phyloP scores from a whole-genome alignment of 2,329 filamentous ascomycete genomes.

The Capronia coronata region DNA sequence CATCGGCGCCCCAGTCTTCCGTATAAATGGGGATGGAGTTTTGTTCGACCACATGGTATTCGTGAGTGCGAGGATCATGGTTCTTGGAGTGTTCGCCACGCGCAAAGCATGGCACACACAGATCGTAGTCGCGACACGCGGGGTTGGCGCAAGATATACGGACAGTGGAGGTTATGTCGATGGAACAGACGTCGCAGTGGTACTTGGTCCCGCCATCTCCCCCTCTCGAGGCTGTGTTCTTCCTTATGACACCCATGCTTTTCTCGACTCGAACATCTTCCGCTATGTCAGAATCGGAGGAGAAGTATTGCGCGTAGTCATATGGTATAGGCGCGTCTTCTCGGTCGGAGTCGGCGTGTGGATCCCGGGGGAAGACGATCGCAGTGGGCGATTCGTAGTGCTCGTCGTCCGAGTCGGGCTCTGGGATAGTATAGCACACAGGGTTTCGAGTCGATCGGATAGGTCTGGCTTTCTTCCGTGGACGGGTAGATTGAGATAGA shows the following conservation, averaged over 20 bases:
- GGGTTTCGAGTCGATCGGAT: conserved; percentile 14
- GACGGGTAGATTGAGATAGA: conserved; percentile 1
- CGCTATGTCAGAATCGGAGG: conserved; percentile 32
- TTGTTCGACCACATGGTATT: conserved; percentile 92
- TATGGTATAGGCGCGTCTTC: conserved; percentile 20
- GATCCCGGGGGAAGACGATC: conserved; percentile 6
- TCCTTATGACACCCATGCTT: conserved; percentile 86
- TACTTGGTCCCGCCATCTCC: conserved; percentile 90
- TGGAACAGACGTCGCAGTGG: conserved; percentile 93
- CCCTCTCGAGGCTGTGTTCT: conserved; percentile 81
- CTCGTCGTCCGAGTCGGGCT: conserved; percentile 10
- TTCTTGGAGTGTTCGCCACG: conserved; percentile 72
- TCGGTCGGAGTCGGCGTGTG: conserved; percentile 11
- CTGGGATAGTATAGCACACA: conserved; percentile 13
- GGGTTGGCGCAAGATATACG: conserved; percentile 85
- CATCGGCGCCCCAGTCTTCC: conserved; percentile 91
- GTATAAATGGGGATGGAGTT: conserved; percentile 97
- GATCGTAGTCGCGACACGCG: conserved; percentile 85
- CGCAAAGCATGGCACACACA: conserved; percentile 92
- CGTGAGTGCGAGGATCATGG: conserved; percentile 79
- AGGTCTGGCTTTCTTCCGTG: conserved; percentile 4
- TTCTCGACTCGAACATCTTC: conserved; percentile 38
- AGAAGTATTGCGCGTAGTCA: conserved; percentile 22
- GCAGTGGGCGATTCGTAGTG: conserved; percentile 5
- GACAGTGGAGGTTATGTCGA: conserved; percentile 94